These are phyloP conservation scores for Alliaria petiolata DNA, from an alignment of 345 rosid species.

Conservation along the genomic window DNA sequence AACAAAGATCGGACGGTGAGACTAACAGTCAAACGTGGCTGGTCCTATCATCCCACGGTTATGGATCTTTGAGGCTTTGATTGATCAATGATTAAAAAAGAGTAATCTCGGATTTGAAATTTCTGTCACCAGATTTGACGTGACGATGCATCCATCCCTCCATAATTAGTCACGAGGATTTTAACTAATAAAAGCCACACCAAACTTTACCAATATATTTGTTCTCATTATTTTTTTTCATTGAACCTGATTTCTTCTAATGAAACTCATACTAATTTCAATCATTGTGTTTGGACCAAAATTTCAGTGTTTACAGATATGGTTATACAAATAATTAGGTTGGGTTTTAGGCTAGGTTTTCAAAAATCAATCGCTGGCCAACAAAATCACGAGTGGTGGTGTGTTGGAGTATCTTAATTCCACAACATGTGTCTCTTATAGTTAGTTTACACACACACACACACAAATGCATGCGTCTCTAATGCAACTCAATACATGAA, in stretches of 20 bases:
- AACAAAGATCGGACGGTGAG: conserved; percentile 19
- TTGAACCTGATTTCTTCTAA: neutral
- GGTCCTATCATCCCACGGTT: conserved; percentile 23
- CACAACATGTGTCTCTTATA: neutral
- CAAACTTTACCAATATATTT: conserved; percentile 7
- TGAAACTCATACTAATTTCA: neutral
- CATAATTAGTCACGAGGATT: conserved; percentile 21
- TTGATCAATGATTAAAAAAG: conserved; percentile 23
- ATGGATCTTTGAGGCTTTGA: conserved; percentile 2
- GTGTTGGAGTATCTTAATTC: neutral
- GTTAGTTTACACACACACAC: no score
- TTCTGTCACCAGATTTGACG: conserved; percentile 22
- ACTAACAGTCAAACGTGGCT: neutral
- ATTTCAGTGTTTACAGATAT: neutral
- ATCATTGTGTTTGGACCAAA: neutral
- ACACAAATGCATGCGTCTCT: no score
- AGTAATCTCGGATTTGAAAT: conserved; percentile 14
- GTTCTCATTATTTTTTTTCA: neutral
- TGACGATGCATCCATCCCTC: conserved; percentile 17
- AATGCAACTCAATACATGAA: neutral
- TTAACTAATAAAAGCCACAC: conserved; percentile 27
- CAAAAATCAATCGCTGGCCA: neutral
- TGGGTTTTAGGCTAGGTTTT: neutral
- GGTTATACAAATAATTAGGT: neutral
- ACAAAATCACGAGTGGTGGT: neutral